Conservation (phyloP, 306 rosid species). For the Pyrus betulifolia region DNA sequence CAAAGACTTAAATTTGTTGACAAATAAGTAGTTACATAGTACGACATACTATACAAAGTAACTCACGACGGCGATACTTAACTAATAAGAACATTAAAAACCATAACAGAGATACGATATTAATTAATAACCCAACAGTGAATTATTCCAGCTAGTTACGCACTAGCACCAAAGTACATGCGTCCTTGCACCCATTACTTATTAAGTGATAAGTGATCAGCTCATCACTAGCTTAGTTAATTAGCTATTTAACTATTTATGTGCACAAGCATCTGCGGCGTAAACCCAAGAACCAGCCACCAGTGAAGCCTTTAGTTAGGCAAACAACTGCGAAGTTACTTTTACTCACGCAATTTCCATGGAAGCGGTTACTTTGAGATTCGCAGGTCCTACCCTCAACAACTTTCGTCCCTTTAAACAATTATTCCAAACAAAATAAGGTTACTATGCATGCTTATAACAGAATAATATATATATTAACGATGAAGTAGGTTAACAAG, state of each 20-base stretch:
- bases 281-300: constrained; percentile 49
- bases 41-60: too few species aligned
- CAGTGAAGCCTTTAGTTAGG: constrained; percentile 32
- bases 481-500: not conserved
- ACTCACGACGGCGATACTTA: not conserved
- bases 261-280: constrained; percentile 52
- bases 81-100: not conserved
- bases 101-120: not conserved
- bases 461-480: too few species aligned
- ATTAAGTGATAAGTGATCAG: not conserved
- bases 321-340: constrained; percentile 39
- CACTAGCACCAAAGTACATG: too few species aligned
- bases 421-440: too few species aligned
- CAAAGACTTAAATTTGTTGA: too few species aligned
- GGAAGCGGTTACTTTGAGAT: constrained; percentile 38
- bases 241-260: constrained; percentile 11
- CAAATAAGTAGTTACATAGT: too few species aligned
- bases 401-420: not conserved
- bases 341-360: constrained; percentile 31
- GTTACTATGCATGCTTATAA: too few species aligned
- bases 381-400: constrained; percentile 51
- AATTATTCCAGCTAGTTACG: not conserved
- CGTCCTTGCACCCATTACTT: not conserved
- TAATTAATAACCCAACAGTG: not conserved
- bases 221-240: too few species aligned